A percentile compares a stretch with the other conserved stretches of the same genome.
phyloP scores from a whole-genome alignment of 352 stramenopile genomes.

The Globisporangium spiculum region DNA sequence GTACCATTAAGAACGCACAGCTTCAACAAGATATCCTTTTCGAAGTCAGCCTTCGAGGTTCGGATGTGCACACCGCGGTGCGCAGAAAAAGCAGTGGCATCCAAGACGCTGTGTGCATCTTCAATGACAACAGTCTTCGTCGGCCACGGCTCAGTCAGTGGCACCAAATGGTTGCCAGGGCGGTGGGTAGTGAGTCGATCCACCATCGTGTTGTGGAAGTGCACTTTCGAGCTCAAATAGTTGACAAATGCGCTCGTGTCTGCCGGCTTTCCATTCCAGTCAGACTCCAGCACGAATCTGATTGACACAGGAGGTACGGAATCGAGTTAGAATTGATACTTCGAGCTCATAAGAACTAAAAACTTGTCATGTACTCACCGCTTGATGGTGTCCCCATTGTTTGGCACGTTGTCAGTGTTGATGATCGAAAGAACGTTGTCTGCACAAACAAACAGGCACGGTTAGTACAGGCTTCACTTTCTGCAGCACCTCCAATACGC shows the following conservation, averaged over 20 bases:
- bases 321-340: not conserved
- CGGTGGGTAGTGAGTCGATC: constrained; percentile 64
- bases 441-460: constrained; percentile 7
- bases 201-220: constrained; percentile 87
- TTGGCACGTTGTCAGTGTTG: constrained; percentile 77
- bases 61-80: constrained; percentile 50
- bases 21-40: constrained; percentile 87
- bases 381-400: constrained; percentile 59
- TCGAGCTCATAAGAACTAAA: not conserved
- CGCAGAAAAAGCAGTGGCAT: constrained; percentile 20
- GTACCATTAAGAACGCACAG: constrained; percentile 89
- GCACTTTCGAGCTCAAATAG: constrained; percentile 44
- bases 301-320: not conserved
- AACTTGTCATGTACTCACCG: constrained; percentile 1
- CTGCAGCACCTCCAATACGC: not conserved
- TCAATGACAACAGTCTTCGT: constrained; percentile 64
- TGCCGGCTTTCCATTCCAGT: constrained; percentile 23
- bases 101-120: constrained; percentile 44
- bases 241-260: constrained; percentile 23
- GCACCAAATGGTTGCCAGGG: constrained; percentile 40
- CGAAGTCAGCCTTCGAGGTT: constrained; percentile 37
- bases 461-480: not conserved
- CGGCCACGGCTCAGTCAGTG: constrained; percentile 54
- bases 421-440: constrained; percentile 56
- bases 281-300: constrained; percentile 26